phyloP scores from a whole-genome alignment of 208 protist genomes.

The Leishmania arabica region DNA sequence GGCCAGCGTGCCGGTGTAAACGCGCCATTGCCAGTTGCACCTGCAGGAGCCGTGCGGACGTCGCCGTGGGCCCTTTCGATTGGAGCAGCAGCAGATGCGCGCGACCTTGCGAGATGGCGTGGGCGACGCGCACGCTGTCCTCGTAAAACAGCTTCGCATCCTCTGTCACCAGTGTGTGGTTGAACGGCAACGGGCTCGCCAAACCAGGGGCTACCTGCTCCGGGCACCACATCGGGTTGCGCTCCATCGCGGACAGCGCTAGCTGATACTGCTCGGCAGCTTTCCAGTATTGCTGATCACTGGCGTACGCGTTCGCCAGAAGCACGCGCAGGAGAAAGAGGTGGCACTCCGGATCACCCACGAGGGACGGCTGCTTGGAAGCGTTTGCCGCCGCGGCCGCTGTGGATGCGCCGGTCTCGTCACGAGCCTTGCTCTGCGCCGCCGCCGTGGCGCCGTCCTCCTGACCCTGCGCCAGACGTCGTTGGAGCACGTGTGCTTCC shows the following conservation, averaged over 20 bases:
- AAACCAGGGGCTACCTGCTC: slow-evolving; percentile 61
- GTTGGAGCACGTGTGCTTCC: slow-evolving; percentile 14
- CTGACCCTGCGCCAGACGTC: not conserved
- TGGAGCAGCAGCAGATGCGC: slow-evolving; percentile 44
- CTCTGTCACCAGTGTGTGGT: slow-evolving; percentile 50
- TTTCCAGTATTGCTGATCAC: slow-evolving; percentile 60
- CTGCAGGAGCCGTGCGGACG: slow-evolving; percentile 28
- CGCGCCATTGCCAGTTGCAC: slow-evolving; percentile 61
- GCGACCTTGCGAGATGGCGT: slow-evolving; percentile 57
- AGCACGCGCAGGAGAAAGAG: slow-evolving; percentile 57
- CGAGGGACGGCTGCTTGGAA: not conserved
- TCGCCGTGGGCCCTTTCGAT: slow-evolving; percentile 32
- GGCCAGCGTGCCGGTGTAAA: slow-evolving; percentile 47
- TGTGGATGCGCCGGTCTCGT: not conserved
- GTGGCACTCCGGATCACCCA: slow-evolving; percentile 21
- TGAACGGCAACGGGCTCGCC: slow-evolving; percentile 31
- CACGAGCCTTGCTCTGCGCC: not conserved
- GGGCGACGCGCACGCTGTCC: slow-evolving; percentile 36
- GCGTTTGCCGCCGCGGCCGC: not conserved
- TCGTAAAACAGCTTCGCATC: slow-evolving; percentile 58
- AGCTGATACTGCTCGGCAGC: slow-evolving; percentile 61
- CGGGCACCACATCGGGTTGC: slow-evolving; percentile 41
- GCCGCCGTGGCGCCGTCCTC: not conserved
- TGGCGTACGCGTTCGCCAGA: slow-evolving; percentile 71
- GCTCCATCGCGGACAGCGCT: slow-evolving; percentile 36